These are phyloP conservation scores for Parietaria judaica DNA, from an alignment of 306 rosid genomes.

Conservation along the genomic window DNA sequence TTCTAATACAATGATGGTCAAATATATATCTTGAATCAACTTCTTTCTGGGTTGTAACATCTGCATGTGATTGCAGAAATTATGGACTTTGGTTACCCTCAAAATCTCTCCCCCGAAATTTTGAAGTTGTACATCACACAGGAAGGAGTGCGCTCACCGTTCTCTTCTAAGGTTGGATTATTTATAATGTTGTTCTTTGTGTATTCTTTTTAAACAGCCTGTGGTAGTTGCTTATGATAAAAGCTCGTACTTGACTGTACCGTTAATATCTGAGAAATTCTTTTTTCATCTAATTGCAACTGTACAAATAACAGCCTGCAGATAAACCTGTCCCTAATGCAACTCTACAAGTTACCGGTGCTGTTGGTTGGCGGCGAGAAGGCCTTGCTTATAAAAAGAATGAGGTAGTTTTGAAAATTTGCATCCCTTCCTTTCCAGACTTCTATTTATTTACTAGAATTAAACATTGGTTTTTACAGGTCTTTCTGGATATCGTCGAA, in stretches of 20 bases:
- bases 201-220: background rate
- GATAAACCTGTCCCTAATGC: conserved; percentile 89
- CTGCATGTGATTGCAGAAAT: conserved; percentile 56
- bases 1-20: background rate
- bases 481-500: conserved; percentile 88
- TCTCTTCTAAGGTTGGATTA: conserved; percentile 83
- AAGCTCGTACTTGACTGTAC: conserved; percentile 1
- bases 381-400: conserved; percentile 88
- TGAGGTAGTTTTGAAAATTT: conserved; percentile 37
- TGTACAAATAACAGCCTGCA: conserved; percentile 36
- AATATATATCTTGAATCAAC: conserved; percentile 2
- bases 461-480: conserved; percentile 38
- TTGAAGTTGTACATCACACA: conserved; percentile 93
- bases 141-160: conserved; percentile 98
- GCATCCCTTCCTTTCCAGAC: conserved; percentile 1
- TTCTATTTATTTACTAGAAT: background rate
- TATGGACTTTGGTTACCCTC: conserved; percentile 98
- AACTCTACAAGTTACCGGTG: conserved; percentile 91
- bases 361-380: conserved; percentile 96
- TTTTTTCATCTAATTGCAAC: conserved; percentile 4
- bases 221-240: background rate
- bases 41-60: conserved; percentile 9
- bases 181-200: background rate
- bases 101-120: conserved; percentile 95
- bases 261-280: conserved; percentile 3